A percentile compares a stretch with the other conserved stretches of the same genome.
phyloP scores from a whole-genome alignment of 1,284 basidiomycete genomes.

The Farysia itapuensis region DNA sequence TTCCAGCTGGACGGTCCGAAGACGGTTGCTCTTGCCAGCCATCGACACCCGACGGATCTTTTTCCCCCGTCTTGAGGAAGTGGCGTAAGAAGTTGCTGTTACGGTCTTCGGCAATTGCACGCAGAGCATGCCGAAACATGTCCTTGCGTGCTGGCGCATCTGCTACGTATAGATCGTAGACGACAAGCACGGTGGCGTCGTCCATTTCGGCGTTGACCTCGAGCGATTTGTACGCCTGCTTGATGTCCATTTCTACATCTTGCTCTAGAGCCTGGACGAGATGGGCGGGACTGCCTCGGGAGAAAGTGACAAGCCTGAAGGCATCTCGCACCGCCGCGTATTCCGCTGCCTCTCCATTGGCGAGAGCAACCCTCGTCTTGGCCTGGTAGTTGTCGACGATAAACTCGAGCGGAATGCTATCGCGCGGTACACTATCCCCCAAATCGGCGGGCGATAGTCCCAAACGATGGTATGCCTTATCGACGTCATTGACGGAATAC shows the following conservation, averaged over 20 bases:
- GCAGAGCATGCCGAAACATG: slow-evolving; percentile 59
- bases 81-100: slow-evolving; percentile 72
- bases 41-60: slow-evolving; percentile 8
- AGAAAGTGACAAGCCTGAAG: slow-evolving; percentile 13
- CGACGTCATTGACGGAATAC: slow-evolving; percentile 15
- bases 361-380: slow-evolving; percentile 17
- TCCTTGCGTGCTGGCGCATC: slow-evolving; percentile 63
- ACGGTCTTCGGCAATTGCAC: slow-evolving; percentile 66
- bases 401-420: slow-evolving; percentile 19
- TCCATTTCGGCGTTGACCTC: slow-evolving; percentile 72
- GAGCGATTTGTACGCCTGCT: slow-evolving; percentile 73
- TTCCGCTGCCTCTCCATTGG: slow-evolving; percentile 21
- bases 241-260: slow-evolving; percentile 65
- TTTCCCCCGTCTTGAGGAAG: slow-evolving; percentile 71
- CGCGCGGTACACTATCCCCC: slow-evolving; percentile 14
- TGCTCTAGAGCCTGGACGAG: slow-evolving; percentile 16
- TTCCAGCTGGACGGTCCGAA: slow-evolving; percentile 75
- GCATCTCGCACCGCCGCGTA: slow-evolving; percentile 29
- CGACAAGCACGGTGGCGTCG: slow-evolving; percentile 73
- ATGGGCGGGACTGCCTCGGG: slow-evolving; percentile 11
- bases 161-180: slow-evolving; percentile 73
- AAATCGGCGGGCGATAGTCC: slow-evolving; percentile 15
- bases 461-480: slow-evolving; percentile 29
- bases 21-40: slow-evolving; percentile 56
- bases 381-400: slow-evolving; percentile 32